phyloP scores from a whole-genome alignment of 1,284 basidiomycete genomes.

The Sphagnurus paluster region DNA sequence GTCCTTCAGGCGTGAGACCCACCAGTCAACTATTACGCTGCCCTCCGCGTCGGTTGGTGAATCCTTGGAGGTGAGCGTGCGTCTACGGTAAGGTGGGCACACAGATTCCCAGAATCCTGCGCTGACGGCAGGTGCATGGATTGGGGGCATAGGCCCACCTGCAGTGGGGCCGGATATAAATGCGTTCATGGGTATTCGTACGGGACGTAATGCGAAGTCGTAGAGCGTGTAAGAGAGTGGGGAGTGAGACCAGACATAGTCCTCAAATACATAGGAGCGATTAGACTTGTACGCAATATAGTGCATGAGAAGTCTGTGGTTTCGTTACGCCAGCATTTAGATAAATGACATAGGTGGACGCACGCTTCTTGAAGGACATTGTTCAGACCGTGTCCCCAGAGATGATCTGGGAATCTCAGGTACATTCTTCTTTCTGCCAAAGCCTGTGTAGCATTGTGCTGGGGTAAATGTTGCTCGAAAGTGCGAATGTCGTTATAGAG shows the following conservation, averaged over 20 bases:
- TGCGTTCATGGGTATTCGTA: conserved; percentile 60
- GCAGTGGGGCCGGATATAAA: conserved; percentile 58
- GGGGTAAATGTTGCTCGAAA: conserved; percentile 37
- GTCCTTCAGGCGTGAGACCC: conserved; percentile 41
- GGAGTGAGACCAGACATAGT: conserved; percentile 62
- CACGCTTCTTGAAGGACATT: conserved; percentile 59
- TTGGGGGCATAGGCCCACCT: conserved; percentile 38
- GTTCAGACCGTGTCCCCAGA: conserved; percentile 59
- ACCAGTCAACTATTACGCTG: conserved; percentile 46
- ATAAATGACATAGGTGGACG: conserved; percentile 26
- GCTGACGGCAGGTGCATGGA: conserved; percentile 19
- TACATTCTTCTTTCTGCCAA: conserved; percentile 27
- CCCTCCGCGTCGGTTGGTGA: conserved; percentile 39
- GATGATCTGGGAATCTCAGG: conserved; percentile 47
- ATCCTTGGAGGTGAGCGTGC: conserved; percentile 33
- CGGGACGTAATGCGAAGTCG: conserved; percentile 51
- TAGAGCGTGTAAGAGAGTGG: conserved; percentile 50
- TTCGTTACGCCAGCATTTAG: not conserved
- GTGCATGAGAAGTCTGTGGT: conserved; percentile 43
- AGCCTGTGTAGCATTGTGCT: conserved; percentile 32
- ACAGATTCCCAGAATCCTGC: conserved; percentile 26
- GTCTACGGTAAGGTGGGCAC: conserved; percentile 30
- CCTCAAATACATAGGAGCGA: conserved; percentile 61
- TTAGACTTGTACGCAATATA: conserved; percentile 49
- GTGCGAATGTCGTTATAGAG: conserved; percentile 35